These are phyloP conservation scores for Trichosporon sp. DNA, from an alignment of 1,284 basidiomycete species.

Conservation along the genomic window DNA sequence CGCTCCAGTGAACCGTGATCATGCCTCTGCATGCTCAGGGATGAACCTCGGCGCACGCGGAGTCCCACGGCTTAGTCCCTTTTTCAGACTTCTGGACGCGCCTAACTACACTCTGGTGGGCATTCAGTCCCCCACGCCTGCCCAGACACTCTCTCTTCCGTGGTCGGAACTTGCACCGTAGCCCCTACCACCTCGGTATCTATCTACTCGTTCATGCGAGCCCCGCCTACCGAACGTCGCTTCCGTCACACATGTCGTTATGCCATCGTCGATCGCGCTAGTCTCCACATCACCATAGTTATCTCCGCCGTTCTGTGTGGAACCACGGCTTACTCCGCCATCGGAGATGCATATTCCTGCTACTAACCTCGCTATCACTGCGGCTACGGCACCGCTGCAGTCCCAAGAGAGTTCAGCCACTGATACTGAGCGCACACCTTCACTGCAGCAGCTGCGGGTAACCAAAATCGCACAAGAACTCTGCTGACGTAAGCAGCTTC, in stretches of 20 bases:
- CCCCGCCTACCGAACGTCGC: background rate
- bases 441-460: too few relatives aligned
- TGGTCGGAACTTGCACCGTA: slow-evolving; percentile 5
- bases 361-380: too few relatives aligned
- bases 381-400: too few relatives aligned
- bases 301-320: background rate
- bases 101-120: background rate
- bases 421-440: too few relatives aligned
- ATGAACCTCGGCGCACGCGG: slow-evolving; percentile 5
- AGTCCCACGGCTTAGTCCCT: slow-evolving; percentile 11
- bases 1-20: background rate
- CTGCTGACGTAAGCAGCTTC: too few relatives aligned
- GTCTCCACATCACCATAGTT: background rate
- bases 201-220: background rate
- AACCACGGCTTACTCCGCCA: background rate
- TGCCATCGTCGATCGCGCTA: background rate
- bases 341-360: background rate
- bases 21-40: background rate
- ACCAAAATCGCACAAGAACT: too few relatives aligned
- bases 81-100: background rate
- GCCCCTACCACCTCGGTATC: background rate
- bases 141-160: background rate
- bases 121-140: background rate
- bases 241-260: slow-evolving; percentile 6
- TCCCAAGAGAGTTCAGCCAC: too few relatives aligned